These are phyloP conservation scores for Paracoccidioides lutzii DNA, from an alignment of 2,329 filamentous ascomycete genomes.

Conservation along the genomic window DNA sequence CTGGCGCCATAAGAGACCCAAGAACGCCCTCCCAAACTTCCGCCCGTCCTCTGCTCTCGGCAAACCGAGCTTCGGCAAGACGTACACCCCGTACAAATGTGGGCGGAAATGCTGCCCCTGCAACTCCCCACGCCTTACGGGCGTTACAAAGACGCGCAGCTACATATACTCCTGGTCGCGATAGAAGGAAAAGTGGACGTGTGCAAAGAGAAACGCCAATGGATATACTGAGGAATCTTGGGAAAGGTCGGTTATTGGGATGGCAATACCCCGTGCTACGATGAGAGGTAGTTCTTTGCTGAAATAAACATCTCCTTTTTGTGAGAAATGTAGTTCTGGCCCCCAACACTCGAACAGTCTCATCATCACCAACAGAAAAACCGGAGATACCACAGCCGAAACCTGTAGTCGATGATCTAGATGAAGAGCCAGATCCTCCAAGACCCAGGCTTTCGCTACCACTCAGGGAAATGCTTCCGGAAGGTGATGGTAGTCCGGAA, in stretches of 20 bases:
- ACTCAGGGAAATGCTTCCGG: constrained; percentile 30
- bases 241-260: constrained; percentile 30
- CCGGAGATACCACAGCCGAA: constrained; percentile 16
- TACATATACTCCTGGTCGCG: constrained; percentile 35
- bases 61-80: constrained; percentile 22
- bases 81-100: constrained; percentile 20
- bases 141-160: constrained; percentile 42
- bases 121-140: constrained; percentile 43
- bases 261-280: neutral
- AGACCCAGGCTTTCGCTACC: constrained; percentile 33
- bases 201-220: constrained; percentile 43
- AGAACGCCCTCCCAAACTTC: constrained; percentile 25
- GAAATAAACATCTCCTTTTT: neutral
- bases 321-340: constrained; percentile 32
- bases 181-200: constrained; percentile 38
- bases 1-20: constrained; percentile 20
- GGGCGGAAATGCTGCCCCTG: constrained; percentile 28
- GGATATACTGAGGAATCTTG: constrained; percentile 41
- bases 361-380: constrained; percentile 31
- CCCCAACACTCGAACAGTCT: constrained; percentile 33
- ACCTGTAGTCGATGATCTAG: constrained; percentile 33
- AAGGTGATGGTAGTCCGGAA: constrained; percentile 31
- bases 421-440: constrained; percentile 35
- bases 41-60: constrained; percentile 20
- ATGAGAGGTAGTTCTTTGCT: neutral